These are phyloP conservation scores for Adansonia gregorii DNA, from an alignment of 441 rosid species.

Conservation along the genomic window DNA sequence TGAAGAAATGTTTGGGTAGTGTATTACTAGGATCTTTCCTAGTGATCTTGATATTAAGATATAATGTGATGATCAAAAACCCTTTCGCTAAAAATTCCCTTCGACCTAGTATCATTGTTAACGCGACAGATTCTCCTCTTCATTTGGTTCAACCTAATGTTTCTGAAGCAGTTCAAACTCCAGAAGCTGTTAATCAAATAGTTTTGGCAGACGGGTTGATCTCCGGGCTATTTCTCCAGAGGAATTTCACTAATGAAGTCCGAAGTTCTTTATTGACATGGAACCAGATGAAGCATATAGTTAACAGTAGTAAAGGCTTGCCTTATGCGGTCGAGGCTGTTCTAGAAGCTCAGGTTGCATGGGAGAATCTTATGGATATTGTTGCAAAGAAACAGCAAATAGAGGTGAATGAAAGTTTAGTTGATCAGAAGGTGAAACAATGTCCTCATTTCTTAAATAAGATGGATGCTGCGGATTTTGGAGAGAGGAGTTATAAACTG, in stretches of 20 bases:
- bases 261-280: slow-evolving; percentile 67
- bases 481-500: slow-evolving; percentile 49
- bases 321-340: slow-evolving; percentile 80
- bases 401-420: slow-evolving; percentile 52
- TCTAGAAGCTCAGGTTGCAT: slow-evolving; percentile 80
- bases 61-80: slow-evolving; percentile 54
- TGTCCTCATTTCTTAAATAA: slow-evolving; percentile 86
- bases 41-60: slow-evolving; percentile 70
- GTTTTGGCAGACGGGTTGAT: slow-evolving; percentile 55
- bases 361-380: slow-evolving; percentile 73
- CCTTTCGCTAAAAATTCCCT: slow-evolving; percentile 55
- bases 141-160: slow-evolving; percentile 51
- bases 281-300: slow-evolving; percentile 61
- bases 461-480: slow-evolving; percentile 69
- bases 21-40: slow-evolving; percentile 65
- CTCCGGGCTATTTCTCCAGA: slow-evolving; percentile 53
- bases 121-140: slow-evolving; percentile 59
- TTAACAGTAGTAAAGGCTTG: slow-evolving; percentile 63
- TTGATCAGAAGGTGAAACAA: slow-evolving; percentile 58
- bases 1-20: slow-evolving; percentile 87
- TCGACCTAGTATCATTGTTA: slow-evolving; percentile 41
- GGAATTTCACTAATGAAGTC: slow-evolving; percentile 68
- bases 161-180: slow-evolving; percentile 52
- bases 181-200: slow-evolving; percentile 54
- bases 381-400: slow-evolving; percentile 57